Evolutionary conservation across 2,329 filamentous ascomycete species (phyloP).

Genomic region (Calycina herbarum): DNA sequence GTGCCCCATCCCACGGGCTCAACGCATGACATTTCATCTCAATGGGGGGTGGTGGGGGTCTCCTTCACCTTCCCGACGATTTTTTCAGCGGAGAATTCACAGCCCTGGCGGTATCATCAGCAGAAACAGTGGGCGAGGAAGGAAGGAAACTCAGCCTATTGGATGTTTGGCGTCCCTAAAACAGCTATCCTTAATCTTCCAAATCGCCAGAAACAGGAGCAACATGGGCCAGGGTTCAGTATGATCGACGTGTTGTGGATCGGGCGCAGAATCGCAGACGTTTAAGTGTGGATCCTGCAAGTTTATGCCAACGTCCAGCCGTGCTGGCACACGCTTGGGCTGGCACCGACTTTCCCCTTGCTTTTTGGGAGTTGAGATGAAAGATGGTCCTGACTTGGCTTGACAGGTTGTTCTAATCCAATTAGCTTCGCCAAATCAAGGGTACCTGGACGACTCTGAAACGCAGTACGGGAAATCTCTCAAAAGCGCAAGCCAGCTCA

Average conservation of each 20-base stretch:
- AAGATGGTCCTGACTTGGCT: neutral
- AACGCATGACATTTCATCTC: slow-evolving; percentile 18
- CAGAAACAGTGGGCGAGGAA: neutral
- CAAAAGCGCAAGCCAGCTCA: no score
- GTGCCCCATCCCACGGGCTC: slow-evolving; percentile 3
- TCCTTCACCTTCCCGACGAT: neutral
- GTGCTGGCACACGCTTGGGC: neutral
- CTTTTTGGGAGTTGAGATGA: slow-evolving; percentile 8
- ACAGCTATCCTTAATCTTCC: slow-evolving; percentile 14
- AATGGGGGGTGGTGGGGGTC: neutral
- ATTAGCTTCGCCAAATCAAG: neutral
- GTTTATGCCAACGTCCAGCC: neutral
- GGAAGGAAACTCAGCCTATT: neutral
- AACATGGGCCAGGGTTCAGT: slow-evolving; percentile 4
- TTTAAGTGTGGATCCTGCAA: neutral
- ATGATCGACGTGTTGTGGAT: slow-evolving; percentile 15
- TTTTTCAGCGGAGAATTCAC: neutral
- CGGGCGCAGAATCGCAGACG: neutral
- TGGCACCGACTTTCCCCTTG: neutral
- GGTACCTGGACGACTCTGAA: neutral
- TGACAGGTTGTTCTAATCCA: slow-evolving; percentile 2
- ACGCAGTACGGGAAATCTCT: neutral
- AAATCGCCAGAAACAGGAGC: slow-evolving; percentile 3
- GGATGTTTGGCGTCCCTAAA: slow-evolving; percentile 2
- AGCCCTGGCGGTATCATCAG: neutral